phyloP scores from a whole-genome alignment of 257 asterid species.

The Forsythia viridissima region DNA sequence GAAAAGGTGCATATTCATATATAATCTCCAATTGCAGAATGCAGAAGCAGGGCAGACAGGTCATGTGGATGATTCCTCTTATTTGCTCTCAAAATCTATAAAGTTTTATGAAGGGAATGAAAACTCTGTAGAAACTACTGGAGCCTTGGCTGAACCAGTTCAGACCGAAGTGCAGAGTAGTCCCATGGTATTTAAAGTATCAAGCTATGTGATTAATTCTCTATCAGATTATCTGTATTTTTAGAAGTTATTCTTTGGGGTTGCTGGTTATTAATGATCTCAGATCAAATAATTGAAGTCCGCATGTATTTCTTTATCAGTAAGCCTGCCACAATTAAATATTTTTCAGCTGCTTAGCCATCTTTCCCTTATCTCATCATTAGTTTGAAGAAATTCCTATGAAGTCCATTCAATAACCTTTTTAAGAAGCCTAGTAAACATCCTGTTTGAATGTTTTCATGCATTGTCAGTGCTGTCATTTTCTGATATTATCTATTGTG shows the following conservation, averaged over 20 bases:
- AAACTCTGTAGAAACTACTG: slow-evolving; percentile 25
- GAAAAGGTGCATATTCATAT: slow-evolving; percentile 10
- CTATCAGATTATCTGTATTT: slow-evolving; percentile 2
- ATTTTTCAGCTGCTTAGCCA: not conserved
- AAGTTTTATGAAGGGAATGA: slow-evolving; percentile 28
- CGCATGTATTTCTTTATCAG: not conserved
- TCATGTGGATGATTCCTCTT: slow-evolving; percentile 20
- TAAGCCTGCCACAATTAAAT: not conserved
- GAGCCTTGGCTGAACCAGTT: slow-evolving; percentile 22
- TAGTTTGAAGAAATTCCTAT: not conserved
- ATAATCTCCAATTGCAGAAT: slow-evolving; percentile 32
- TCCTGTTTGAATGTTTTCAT: not conserved
- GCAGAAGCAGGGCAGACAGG: slow-evolving; percentile 21
- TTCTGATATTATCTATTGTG: not conserved
- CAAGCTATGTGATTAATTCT: slow-evolving; percentile 9
- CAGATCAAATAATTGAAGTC: slow-evolving; percentile 4
- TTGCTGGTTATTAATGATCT: not conserved
- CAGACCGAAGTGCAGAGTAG: slow-evolving; percentile 17
- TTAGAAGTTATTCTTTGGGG: slow-evolving; percentile 6
- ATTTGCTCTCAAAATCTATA: slow-evolving; percentile 25
- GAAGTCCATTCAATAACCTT: slow-evolving; percentile 8
- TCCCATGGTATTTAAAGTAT: slow-evolving; percentile 27
- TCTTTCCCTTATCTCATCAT: not conserved
- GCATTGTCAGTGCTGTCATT: slow-evolving; percentile 12
- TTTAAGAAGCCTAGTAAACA: not conserved